phyloP scores from a whole-genome alignment of 352 stramenopile species.

The Elongisporangium anandrum region DNA sequence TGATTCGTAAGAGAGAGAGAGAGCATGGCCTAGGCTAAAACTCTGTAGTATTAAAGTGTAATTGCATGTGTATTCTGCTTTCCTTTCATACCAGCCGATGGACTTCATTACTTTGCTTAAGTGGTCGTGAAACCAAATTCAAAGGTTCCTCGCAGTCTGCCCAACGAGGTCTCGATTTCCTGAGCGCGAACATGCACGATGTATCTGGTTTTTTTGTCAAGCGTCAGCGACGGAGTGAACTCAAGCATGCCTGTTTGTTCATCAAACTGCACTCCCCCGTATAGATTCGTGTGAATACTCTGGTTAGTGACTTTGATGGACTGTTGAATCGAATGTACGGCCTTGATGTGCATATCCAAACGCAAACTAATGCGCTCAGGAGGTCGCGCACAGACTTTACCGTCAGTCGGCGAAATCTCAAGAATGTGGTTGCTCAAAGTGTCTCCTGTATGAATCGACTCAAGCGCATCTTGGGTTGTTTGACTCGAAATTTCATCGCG shows the following conservation, averaged over 20 bases:
- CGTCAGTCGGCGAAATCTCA: background rate
- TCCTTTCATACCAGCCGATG: background rate
- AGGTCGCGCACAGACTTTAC: background rate
- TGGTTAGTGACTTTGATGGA: background rate
- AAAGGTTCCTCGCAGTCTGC: background rate
- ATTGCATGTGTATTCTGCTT: background rate
- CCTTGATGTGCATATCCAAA: background rate
- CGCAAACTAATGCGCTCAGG: background rate
- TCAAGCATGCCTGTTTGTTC: background rate
- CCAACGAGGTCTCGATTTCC: background rate
- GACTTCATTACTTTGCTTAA: background rate
- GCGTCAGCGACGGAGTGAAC: background rate
- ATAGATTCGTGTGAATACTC: background rate
- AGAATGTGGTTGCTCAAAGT: background rate
- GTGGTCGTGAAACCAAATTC: background rate
- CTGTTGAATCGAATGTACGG: background rate
- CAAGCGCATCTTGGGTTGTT: background rate
- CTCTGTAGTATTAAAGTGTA: background rate
- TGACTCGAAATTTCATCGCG: background rate
- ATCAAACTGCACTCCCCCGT: background rate
- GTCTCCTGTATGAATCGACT: background rate
- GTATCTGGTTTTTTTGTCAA: background rate
- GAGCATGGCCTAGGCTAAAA: background rate
- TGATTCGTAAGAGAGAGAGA: conserved; percentile 50
- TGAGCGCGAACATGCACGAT: background rate